A percentile compares a stretch with the other conserved stretches of the same genome.
These are phyloP conservation scores for Pseudogymnoascus sp. DNA, from an alignment of 2,329 filamentous ascomycete genomes.

Conservation along the genomic window DNA sequence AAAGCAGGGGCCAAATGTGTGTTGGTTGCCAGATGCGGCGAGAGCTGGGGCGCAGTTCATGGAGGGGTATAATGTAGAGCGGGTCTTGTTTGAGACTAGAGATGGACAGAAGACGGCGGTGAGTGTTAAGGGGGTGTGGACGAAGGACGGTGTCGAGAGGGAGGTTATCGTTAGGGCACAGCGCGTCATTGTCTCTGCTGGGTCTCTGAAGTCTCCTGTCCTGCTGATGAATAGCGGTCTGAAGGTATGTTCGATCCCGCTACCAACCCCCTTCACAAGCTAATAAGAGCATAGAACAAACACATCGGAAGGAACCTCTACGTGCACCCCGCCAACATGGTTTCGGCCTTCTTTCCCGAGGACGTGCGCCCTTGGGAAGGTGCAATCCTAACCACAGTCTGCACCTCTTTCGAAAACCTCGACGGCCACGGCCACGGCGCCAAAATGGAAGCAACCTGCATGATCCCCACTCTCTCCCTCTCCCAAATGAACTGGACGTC, in stretches of 20 bases:
- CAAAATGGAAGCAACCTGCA: slow-evolving; percentile 69
- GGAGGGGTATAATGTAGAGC: slow-evolving; percentile 69
- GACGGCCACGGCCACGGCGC: slow-evolving; percentile 72
- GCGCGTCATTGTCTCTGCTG: slow-evolving; percentile 67
- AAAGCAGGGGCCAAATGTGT: slow-evolving; percentile 71
- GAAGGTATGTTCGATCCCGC: slow-evolving; percentile 23
- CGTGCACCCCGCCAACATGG: slow-evolving; percentile 62
- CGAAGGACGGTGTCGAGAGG: slow-evolving; percentile 33
- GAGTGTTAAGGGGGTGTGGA: slow-evolving; percentile 70
- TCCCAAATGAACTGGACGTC: slow-evolving; percentile 55
- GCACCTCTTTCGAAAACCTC: slow-evolving; percentile 69
- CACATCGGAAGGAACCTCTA: slow-evolving; percentile 77
- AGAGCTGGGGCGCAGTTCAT: slow-evolving; percentile 70
- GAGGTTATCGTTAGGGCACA: slow-evolving; percentile 67
- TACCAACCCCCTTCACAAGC: background rate
- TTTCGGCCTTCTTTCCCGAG: slow-evolving; percentile 56
- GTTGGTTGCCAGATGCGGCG: slow-evolving; percentile 72
- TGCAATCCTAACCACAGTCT: slow-evolving; percentile 72
- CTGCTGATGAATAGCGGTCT: slow-evolving; percentile 71
- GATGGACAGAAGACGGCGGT: slow-evolving; percentile 42
- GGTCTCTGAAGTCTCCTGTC: slow-evolving; percentile 68
- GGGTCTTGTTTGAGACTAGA: slow-evolving; percentile 54
- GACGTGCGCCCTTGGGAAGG: slow-evolving; percentile 62
- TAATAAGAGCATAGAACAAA: slow-evolving; percentile 41
- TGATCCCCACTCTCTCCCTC: slow-evolving; percentile 60